A percentile compares a stretch with the other conserved stretches of the same genome.
Conservation (phyloP, 2,329 filamentous ascomycete species). For the Madurella fahalii region DNA sequence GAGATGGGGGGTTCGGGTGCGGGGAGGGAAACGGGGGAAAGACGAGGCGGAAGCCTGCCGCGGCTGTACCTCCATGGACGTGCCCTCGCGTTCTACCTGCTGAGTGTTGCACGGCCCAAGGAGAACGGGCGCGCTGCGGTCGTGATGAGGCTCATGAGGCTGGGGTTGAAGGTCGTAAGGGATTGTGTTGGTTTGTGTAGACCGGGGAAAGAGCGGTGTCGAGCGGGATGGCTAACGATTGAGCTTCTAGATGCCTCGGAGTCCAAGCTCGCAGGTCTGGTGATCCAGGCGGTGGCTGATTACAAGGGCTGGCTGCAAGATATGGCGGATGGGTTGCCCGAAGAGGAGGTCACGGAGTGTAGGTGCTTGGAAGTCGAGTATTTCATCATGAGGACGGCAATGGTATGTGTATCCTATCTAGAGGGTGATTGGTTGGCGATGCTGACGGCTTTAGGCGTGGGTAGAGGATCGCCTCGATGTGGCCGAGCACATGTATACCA, state of each 20-base stretch:
- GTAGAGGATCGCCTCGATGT: constrained; percentile 68
- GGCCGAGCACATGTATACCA: constrained; percentile 72
- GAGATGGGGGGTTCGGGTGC: too few species aligned
- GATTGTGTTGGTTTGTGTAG: constrained; percentile 54
- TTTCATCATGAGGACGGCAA: constrained; percentile 57
- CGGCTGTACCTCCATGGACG: constrained; percentile 40
- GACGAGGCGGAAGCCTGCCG: constrained; percentile 20
- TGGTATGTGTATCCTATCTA: constrained; percentile 48
- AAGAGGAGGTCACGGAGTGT: constrained; percentile 31
- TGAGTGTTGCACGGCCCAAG: constrained; percentile 50
- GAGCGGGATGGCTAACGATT: constrained; percentile 12
- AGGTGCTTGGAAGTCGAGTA: constrained; percentile 56
- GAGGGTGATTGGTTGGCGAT: background rate
- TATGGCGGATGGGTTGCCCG: constrained; percentile 24
- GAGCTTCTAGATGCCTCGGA: constrained; percentile 44
- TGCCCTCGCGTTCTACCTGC: constrained; percentile 61
- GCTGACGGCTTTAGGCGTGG: constrained; percentile 56
- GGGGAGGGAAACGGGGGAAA: background rate
- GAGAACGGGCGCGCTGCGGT: constrained; percentile 26
- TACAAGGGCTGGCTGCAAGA: constrained; percentile 44
- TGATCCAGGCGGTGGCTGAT: constrained; percentile 61
- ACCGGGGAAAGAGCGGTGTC: background rate
- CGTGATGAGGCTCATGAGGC: constrained; percentile 56
- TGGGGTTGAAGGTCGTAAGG: constrained; percentile 63
- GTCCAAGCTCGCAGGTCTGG: constrained; percentile 53